A percentile compares a stretch with the other conserved stretches of the same genome.
phyloP scores from a whole-genome alignment of 2,329 filamentous ascomycete genomes.

The Cercospora citrullina region DNA sequence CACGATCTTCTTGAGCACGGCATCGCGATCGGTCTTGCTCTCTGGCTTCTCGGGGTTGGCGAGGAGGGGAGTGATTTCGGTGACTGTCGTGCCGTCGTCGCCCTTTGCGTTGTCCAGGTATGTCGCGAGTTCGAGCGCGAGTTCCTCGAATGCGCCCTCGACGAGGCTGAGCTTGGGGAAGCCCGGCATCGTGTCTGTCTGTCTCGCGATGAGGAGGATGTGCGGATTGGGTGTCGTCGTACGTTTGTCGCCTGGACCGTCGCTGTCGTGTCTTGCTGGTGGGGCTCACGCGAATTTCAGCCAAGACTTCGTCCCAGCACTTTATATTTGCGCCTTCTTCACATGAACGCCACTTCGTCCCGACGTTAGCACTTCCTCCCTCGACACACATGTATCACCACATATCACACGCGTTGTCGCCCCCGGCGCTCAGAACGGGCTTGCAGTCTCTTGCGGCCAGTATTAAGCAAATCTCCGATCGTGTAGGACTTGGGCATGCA shows the following conservation, averaged over 20 bases:
- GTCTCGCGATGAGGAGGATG: background rate
- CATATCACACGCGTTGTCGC: background rate
- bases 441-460: background rate
- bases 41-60: conserved; percentile 54
- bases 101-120: conserved; percentile 81
- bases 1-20: conserved; percentile 86
- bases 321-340: background rate
- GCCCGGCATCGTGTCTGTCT: conserved; percentile 54
- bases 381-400: background rate
- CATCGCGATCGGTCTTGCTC: conserved; percentile 67
- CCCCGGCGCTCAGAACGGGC: no score
- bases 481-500: no score
- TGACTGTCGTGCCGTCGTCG: conserved; percentile 58
- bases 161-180: conserved; percentile 67
- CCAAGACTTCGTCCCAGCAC: conserved; percentile 7
- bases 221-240: background rate
- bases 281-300: conserved; percentile 10
- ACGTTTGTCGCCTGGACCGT: background rate
- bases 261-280: conserved; percentile 5
- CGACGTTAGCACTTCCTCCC: background rate
- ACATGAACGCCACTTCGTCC: background rate
- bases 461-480: background rate
- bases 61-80: conserved; percentile 70
- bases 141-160: conserved; percentile 91
- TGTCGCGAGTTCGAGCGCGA: conserved; percentile 89